Evolutionary conservation across 2,329 filamentous ascomycete species (phyloP).

Genomic region (Verticillium klebahnii): DNA sequence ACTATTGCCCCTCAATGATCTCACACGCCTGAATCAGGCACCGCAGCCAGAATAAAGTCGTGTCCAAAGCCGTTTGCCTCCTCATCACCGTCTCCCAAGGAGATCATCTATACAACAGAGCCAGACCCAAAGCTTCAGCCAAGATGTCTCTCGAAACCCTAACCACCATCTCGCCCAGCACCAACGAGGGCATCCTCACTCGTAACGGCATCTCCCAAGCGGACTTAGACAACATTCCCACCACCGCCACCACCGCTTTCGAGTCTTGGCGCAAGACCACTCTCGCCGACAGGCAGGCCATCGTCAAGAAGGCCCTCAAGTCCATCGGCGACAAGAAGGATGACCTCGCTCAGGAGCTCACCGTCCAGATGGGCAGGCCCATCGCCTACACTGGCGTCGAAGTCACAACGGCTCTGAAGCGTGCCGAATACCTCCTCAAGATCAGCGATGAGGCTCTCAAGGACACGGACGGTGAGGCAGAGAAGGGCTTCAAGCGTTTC

Average conservation of each 20-base stretch:
- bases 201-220: slow-evolving; percentile 67
- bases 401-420: slow-evolving; percentile 77
- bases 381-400: slow-evolving; percentile 84
- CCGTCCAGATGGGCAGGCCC: slow-evolving; percentile 91
- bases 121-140: slow-evolving; percentile 2
- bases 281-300: slow-evolving; percentile 70
- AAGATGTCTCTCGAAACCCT: slow-evolving; percentile 61
- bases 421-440: slow-evolving; percentile 80
- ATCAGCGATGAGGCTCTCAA: slow-evolving; percentile 74
- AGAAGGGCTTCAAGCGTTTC: slow-evolving; percentile 86
- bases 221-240: slow-evolving; percentile 69
- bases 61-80: slow-evolving; percentile 3
- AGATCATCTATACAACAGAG: not conserved
- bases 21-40: slow-evolving; percentile 9
- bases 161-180: slow-evolving; percentile 84
- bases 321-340: slow-evolving; percentile 67
- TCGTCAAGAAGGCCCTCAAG: slow-evolving; percentile 75
- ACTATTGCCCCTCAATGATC: slow-evolving; percentile 11
- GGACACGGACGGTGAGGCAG: slow-evolving; percentile 75
- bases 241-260: slow-evolving; percentile 70
- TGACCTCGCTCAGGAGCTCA: slow-evolving; percentile 79
- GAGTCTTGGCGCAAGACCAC: slow-evolving; percentile 69
- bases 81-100: not conserved
- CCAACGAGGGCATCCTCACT: slow-evolving; percentile 77
- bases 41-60: not conserved